Base-by-base conservation (phyloP, 1,139 yeast species). In the Taphrina pruni region DNA sequence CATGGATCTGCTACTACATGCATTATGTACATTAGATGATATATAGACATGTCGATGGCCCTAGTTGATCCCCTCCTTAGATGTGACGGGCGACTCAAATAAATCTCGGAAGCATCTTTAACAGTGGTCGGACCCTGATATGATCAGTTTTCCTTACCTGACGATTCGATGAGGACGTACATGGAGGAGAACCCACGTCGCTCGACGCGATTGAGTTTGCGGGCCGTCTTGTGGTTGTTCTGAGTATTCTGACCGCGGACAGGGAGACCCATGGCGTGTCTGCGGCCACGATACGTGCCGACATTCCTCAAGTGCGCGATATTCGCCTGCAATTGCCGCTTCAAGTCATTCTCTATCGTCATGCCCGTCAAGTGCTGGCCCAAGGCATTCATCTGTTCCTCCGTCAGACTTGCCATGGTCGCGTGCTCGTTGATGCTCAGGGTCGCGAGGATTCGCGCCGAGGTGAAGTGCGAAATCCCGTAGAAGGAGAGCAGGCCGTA, bases 181-280 rank as follows among this genome's bases (percentile, higher is more conserved):
- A 43, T 52, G 20, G 72, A 54, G 2, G 61, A 17, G 21, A 55
- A 71, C 7, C 57, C 61, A 8, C 72, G 65, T 41, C 73, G 51
- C 36, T 90, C 89, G 70, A 89, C 79, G 75, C 85, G 87, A 80
- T 94, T 94, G 79, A 93, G 85, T 79, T 86, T 88, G 80, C 87
- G 87, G 46, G 99, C 99, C 36, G 97, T 94, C 76, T 84, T 84
- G 41, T 96, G 96, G 77, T 94, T 94, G 72, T 89, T 90, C 81
- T 91, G 87, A 21, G 99, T 94, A 72, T 88, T 85, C 83, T 94
- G 99, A 76, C 99, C 99, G 77, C 89, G 88, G 52, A 92, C 98
- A 26, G 71, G 69, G 11, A 69, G 48, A 78, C 95, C 93, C 80
- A 86, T 82, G 66, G 92, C 89, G 78, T 94, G 99, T 81, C 99